Conservation (phyloP, 805 yeast genomes). For the Zygotorulaspora danielsina region DNA sequence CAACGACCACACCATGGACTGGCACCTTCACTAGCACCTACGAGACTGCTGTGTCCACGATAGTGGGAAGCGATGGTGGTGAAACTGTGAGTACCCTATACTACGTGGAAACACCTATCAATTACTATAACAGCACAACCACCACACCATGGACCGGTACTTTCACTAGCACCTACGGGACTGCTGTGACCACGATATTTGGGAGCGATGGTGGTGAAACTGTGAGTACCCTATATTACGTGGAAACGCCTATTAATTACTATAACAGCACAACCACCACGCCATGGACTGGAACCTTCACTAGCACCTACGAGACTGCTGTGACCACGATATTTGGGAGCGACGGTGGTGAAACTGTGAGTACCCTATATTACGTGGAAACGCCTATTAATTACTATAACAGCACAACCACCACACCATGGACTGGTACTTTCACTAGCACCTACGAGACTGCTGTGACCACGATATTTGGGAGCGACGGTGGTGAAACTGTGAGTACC, state of each 20-base stretch:
- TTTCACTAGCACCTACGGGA: conserved; percentile 3
- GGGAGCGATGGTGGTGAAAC: conserved; percentile 12
- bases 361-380: conserved; percentile 15
- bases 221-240: conserved; percentile 15
- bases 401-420: background rate
- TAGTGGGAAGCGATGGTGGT: conserved; percentile 8
- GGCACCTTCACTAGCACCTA: conserved; percentile 10
- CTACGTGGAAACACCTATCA: conserved; percentile 17
- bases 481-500: conserved; percentile 11
- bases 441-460: conserved; percentile 12
- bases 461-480: conserved; percentile 8
- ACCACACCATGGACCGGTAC: background rate
- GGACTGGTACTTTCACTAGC: background rate
- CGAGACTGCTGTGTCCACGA: conserved; percentile 11
- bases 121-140: background rate
- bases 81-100: conserved; percentile 14
- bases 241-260: conserved; percentile 13
- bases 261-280: background rate
- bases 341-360: conserved; percentile 12
- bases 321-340: conserved; percentile 7
- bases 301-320: conserved; percentile 9
- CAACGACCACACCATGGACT: too few relatives aligned
- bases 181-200: conserved; percentile 8
- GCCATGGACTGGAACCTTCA: background rate
- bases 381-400: conserved; percentile 9